Percentiles rank a stretch among this genome's conserved stretches.
Evolutionary conservation across 176 grass and related monocot species (phyloP).

Genomic region (Secale cereale): DNA sequence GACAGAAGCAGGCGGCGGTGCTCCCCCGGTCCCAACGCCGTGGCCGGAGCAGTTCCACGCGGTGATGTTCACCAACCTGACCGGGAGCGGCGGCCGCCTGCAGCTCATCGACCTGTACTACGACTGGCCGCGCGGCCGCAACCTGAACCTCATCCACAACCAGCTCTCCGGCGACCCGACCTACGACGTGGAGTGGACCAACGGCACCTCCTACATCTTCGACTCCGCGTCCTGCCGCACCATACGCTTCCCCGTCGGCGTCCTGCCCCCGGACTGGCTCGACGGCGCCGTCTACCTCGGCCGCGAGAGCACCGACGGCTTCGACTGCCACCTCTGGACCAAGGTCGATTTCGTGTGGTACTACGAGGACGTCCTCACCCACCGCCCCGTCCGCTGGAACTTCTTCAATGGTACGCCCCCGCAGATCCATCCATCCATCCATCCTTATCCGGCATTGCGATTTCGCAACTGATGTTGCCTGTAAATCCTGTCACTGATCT

Average conservation of each 20-base stretch:
- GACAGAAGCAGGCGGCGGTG: not conserved
- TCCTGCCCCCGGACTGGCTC: slow-evolving; percentile 63
- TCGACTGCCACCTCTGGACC: slow-evolving; percentile 70
- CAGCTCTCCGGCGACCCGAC: slow-evolving; percentile 50
- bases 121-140: slow-evolving; percentile 70
- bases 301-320: slow-evolving; percentile 41
- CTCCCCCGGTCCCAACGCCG: slow-evolving; percentile 21
- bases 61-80: slow-evolving; percentile 55
- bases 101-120: slow-evolving; percentile 69
- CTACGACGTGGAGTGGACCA: slow-evolving; percentile 82
- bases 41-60: slow-evolving; percentile 88
- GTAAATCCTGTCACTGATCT: not conserved
- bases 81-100: slow-evolving; percentile 43
- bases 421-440: not conserved
- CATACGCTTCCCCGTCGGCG: slow-evolving; percentile 43
- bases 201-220: slow-evolving; percentile 73
- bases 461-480: not conserved
- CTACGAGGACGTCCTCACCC: slow-evolving; percentile 81
- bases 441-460: not conserved
- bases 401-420: slow-evolving; percentile 49
- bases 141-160: slow-evolving; percentile 61
- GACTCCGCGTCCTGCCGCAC: slow-evolving; percentile 35
- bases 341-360: slow-evolving; percentile 80
- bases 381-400: slow-evolving; percentile 83
- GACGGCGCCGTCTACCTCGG: slow-evolving; percentile 65